Evolutionary conservation across 805 yeast species (phyloP), one percentile per base, ranked within the genome.

Genomic region (Candida qinlingensis): DNA sequence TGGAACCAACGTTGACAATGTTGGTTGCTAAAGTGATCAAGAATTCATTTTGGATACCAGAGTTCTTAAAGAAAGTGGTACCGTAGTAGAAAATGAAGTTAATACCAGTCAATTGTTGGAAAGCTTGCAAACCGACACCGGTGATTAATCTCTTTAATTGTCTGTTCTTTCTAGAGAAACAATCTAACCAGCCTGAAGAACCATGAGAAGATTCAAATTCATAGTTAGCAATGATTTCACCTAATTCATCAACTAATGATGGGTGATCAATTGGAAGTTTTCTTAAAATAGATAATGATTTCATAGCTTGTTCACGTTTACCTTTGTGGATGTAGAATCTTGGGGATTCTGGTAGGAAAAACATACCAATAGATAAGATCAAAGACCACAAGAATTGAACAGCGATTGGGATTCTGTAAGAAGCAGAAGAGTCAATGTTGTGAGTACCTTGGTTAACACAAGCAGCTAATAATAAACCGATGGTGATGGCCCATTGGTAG

Each of bases 361-460:
- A 62, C 73, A 87, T 74, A 42, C 94, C 94, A 40, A 64, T 56
- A 46, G 76, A 74, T 48, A 87, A 69, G 42, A 83, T 64, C 2
- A 76, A 50, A n/a, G 88, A 81, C 83, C 90, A 87, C 7, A 79
- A 56, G 57, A 85, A 76, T 67, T 85, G 91, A 30, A 87, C 56
- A 12, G 83, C 90, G 56, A 86, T 75, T 29, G 94, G 94, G 45
- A 87, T 76, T 60, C 92, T 73, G 71, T 83, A 87, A 19, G 87
- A 75, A 6, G 80, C 84, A n/a, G 79, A 68, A 52, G 73, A 74
- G 34, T 67, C 60, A 51, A 79, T 68, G 52, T 69, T 61, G 53
- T 83, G 71, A 6, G 89, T 81, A 35, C 83, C 90, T 58, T 83
- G 85, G 58, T 84, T 80, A 40, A 86, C 77, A 52, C 85, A 77